These are phyloP conservation scores for Phialophora expanda DNA, from an alignment of 2,329 filamentous ascomycete genomes.

Conservation along the genomic window DNA sequence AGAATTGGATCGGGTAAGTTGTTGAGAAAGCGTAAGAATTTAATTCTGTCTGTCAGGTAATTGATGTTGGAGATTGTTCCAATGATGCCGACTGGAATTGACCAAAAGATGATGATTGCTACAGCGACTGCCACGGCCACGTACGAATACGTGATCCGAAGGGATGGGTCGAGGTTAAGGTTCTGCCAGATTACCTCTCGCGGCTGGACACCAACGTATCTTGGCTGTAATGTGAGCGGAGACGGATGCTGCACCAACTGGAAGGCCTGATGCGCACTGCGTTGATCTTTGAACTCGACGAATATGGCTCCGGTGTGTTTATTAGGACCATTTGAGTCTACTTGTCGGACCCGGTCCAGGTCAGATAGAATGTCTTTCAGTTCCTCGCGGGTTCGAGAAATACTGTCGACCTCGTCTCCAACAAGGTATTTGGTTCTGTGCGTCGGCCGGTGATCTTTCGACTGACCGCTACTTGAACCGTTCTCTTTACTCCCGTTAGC, in stretches of 20 bases:
- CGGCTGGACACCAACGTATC: constrained; percentile 81
- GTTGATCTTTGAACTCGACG: constrained; percentile 82
- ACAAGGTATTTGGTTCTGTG: constrained; percentile 72
- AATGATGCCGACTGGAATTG: constrained; percentile 75
- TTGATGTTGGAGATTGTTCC: constrained; percentile 86
- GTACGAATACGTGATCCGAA: constrained; percentile 67
- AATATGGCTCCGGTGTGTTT: constrained; percentile 71
- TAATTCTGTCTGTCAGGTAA: constrained; percentile 59
- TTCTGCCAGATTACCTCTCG: constrained; percentile 88
- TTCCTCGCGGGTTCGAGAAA: constrained; percentile 74
- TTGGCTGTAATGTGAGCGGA: constrained; percentile 83
- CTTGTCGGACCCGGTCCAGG: constrained; percentile 59
- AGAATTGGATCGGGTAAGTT: constrained; percentile 71
- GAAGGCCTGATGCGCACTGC: constrained; percentile 81
- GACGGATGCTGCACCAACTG: constrained; percentile 56
- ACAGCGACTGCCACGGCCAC: constrained; percentile 71
- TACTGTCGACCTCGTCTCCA: constrained; percentile 54
- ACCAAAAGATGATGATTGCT: constrained; percentile 86
- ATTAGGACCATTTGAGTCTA: constrained; percentile 18
- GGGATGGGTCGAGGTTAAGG: constrained; percentile 71
- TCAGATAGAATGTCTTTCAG: constrained; percentile 73
- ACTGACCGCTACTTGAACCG: neutral
- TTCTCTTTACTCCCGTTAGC: constrained; percentile 58
- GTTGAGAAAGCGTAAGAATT: constrained; percentile 75
- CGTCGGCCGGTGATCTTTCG: constrained; percentile 62